Evolutionary conservation across 495 filamentous ascomycete genomes (phyloP).

Genomic region (Pseudoneurospora amorphoporcata): DNA sequence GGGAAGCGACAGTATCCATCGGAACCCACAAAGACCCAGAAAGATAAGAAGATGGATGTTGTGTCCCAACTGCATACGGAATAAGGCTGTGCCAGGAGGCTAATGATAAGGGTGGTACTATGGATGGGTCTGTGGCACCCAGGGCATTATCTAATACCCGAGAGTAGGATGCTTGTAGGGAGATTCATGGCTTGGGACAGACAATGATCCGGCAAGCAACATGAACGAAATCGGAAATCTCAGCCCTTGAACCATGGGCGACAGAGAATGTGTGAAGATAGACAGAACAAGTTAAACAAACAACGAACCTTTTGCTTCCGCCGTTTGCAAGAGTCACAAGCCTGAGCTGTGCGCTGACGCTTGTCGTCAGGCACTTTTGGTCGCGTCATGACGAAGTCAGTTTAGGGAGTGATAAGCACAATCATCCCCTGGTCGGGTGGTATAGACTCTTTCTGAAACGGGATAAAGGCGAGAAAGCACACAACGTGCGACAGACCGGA

Average conservation of each 20-base stretch:
- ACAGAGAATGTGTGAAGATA: slow-evolving; percentile 5
- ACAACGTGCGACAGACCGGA: slow-evolving; percentile 17
- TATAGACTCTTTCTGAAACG: slow-evolving; percentile 3
- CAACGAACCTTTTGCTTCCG: slow-evolving; percentile 62
- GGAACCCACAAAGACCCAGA: background rate
- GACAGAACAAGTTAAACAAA: slow-evolving; percentile 5
- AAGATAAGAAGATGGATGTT: background rate
- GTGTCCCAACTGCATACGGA: background rate
- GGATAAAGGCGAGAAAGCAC: slow-evolving; percentile 1
- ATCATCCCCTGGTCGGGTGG: slow-evolving; percentile 25
- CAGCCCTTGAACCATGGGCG: background rate
- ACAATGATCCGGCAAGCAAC: background rate
- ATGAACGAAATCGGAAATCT: background rate
- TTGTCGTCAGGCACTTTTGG: slow-evolving; percentile 55
- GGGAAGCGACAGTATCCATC: background rate
- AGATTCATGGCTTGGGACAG: background rate
- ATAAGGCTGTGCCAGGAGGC: background rate
- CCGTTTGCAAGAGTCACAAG: slow-evolving; percentile 69
- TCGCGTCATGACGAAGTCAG: slow-evolving; percentile 42
- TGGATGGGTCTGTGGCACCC: background rate
- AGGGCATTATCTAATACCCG: background rate
- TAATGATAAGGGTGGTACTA: background rate
- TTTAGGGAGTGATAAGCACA: slow-evolving; percentile 8
- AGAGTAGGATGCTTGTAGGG: background rate
- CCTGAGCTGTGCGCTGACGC: slow-evolving; percentile 53